Evolutionary conservation across 179 eudicot genomes (phyloP).

Genomic region (Camellia oleifera): DNA sequence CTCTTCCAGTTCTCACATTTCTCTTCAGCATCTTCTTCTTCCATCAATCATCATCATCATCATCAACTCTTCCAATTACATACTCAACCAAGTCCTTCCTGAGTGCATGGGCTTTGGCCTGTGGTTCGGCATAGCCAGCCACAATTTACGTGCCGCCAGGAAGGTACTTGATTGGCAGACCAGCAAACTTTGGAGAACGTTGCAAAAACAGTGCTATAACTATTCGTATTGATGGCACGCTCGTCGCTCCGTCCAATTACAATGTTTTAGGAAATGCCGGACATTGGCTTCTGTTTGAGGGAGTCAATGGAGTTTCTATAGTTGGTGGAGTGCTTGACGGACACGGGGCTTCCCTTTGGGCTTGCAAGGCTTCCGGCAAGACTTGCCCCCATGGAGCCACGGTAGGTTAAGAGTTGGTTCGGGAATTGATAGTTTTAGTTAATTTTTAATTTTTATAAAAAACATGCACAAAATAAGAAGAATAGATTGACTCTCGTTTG

Average conservation of each 20-base stretch:
- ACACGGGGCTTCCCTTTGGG: slow-evolving; percentile 50
- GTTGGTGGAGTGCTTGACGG: slow-evolving; percentile 57
- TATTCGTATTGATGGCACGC: slow-evolving; percentile 33
- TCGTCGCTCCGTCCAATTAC: slow-evolving; percentile 40
- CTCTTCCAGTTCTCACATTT: no score
- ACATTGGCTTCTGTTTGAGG: slow-evolving; percentile 42
- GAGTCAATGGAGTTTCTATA: slow-evolving; percentile 33
- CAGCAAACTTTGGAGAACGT: slow-evolving; percentile 14
- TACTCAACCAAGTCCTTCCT: slow-evolving; percentile 29
- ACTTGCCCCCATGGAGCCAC: slow-evolving; percentile 54
- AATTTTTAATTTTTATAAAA: no score
- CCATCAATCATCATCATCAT: no score
- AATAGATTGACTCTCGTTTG: no score
- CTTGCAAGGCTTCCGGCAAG: slow-evolving; percentile 47
- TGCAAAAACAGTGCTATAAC: slow-evolving; percentile 25
- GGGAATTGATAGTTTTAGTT: no score
- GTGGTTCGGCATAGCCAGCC: slow-evolving; percentile 20
- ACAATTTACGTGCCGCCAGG: slow-evolving; percentile 35
- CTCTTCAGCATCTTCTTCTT: no score
- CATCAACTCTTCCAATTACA: not conserved
- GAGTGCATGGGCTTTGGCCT: slow-evolving; percentile 40
- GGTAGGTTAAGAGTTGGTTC: slow-evolving; percentile 26
- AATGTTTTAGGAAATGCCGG: slow-evolving; percentile 19
- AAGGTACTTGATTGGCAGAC: not conserved
- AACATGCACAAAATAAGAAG: no score